phyloP scores from a whole-genome alignment of 805 yeast species.

The Yarrowia yakushimensis region DNA sequence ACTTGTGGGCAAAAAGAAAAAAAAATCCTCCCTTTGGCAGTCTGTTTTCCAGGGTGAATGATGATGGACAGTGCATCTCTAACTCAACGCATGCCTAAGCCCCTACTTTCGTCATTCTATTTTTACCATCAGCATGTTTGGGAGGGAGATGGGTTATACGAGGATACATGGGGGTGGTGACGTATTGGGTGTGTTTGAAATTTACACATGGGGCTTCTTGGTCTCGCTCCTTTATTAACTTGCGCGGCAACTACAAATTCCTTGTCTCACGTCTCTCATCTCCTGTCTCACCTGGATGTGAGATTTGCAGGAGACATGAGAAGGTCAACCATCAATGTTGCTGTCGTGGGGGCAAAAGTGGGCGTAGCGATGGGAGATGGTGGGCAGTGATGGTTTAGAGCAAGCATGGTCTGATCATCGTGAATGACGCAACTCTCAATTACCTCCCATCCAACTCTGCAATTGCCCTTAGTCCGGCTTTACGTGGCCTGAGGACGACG shows the following conservation, averaged over 20 bases:
- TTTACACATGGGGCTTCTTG: too few relatives aligned
- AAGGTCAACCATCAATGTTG: neutral
- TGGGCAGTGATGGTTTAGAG: neutral
- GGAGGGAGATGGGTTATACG: neutral
- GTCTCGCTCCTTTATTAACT: too few relatives aligned
- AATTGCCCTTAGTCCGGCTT: too few relatives aligned
- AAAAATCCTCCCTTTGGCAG: neutral
- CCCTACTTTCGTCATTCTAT: neutral
- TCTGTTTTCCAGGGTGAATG: neutral
- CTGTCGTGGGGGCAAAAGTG: neutral
- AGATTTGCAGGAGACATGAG: too few relatives aligned
- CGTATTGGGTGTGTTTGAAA: too few relatives aligned
- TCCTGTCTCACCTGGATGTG: neutral
- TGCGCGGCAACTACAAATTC: neutral
- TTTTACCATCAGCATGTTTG: neutral
- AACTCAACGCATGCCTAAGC: neutral
- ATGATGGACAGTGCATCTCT: too few relatives aligned
- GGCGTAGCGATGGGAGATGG: neutral
- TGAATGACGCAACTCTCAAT: too few relatives aligned
- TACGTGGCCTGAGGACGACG: too few relatives aligned
- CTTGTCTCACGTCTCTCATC: neutral
- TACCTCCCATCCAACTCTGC: too few relatives aligned
- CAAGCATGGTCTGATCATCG: neutral
- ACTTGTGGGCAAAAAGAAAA: neutral
- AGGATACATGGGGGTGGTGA: too few relatives aligned